phyloP scores from a whole-genome alignment of 1,139 yeast genomes.

The Pichia sp. region DNA sequence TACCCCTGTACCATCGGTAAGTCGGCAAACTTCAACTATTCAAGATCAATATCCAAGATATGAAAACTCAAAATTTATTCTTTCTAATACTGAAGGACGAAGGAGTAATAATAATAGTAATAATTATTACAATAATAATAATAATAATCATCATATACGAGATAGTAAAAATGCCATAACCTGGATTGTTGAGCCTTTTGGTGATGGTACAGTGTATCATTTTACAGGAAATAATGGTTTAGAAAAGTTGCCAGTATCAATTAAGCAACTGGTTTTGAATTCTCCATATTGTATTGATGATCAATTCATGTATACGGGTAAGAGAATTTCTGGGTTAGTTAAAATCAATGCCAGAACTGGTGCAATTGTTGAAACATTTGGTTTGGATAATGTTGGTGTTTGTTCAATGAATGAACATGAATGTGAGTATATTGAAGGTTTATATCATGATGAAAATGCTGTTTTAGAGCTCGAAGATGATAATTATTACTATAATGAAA shows the following conservation, averaged over 20 bases:
- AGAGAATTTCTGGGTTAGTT: conserved; percentile 68
- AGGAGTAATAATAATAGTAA: not conserved
- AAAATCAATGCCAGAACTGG: conserved; percentile 75
- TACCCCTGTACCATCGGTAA: conserved; percentile 10
- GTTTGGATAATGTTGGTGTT: conserved; percentile 29
- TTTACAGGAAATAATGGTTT: conserved; percentile 76
- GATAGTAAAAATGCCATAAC: conserved; percentile 26
- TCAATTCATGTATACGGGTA: conserved; percentile 86
- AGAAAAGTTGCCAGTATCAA: conserved; percentile 75
- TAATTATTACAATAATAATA: not conserved
- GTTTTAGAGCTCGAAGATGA: not conserved
- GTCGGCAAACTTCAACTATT: not conserved
- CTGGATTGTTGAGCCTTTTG: conserved; percentile 90
- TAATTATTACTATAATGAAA: conserved; percentile 7
- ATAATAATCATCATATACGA: not conserved
- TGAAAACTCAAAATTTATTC: not conserved
- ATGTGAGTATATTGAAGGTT: conserved; percentile 1
- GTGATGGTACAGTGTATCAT: conserved; percentile 80
- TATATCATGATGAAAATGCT: not conserved
- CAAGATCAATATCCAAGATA: not conserved
- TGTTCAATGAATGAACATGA: conserved; percentile 4
- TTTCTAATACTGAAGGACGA: not conserved
- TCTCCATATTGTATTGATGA: conserved; percentile 85
- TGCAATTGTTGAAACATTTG: conserved; percentile 65
- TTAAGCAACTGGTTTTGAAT: conserved; percentile 69